A percentile compares a stretch with the other conserved stretches of the same genome.
These are phyloP conservation scores for Kodamaea sp. DNA, from an alignment of 1,139 yeast species.

Conservation along the genomic window DNA sequence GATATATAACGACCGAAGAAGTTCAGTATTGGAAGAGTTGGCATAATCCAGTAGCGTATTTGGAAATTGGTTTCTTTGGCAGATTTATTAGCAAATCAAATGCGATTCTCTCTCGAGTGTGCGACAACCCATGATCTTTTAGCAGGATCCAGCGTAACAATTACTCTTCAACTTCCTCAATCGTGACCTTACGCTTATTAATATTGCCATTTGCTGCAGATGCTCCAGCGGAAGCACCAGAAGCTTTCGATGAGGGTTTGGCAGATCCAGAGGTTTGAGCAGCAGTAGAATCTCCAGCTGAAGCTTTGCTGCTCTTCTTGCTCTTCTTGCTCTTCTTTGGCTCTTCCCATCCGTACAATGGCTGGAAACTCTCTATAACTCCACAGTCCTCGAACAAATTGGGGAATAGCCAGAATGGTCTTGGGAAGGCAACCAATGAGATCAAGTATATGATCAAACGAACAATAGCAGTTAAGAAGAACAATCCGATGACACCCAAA, in stretches of 20 bases:
- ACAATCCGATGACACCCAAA: slow-evolving; percentile 70
- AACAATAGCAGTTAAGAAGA: slow-evolving; percentile 77
- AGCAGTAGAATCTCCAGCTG: slow-evolving; percentile 12
- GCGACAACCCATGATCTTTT: too few species aligned
- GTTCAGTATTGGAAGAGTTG: too few species aligned
- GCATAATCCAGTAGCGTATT: too few species aligned
- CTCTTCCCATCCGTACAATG: slow-evolving; percentile 85
- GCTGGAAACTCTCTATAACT: slow-evolving; percentile 86
- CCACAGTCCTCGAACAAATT: slow-evolving; percentile 96
- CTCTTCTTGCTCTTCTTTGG: slow-evolving; percentile 34
- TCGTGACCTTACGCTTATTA: slow-evolving; percentile 21
- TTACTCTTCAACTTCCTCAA: slow-evolving; percentile 52
- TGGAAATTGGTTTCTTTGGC: too few species aligned
- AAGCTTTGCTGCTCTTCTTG: slow-evolving; percentile 11
- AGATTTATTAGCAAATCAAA: too few species aligned
- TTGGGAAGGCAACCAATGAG: slow-evolving; percentile 58
- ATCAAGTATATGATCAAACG: slow-evolving; percentile 72
- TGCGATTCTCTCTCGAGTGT: too few species aligned
- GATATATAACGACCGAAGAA: too few species aligned
- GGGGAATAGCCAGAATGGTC: slow-evolving; percentile 94
- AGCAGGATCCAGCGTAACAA: too few species aligned
- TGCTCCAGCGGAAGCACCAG: slow-evolving; percentile 13
- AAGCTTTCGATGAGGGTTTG: slow-evolving; percentile 5
- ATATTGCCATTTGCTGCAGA: slow-evolving; percentile 15
- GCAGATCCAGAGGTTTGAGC: slow-evolving; percentile 6